Conservation (phyloP, 1,284 basidiomycete species). For the Ganoderma boninense region DNA sequence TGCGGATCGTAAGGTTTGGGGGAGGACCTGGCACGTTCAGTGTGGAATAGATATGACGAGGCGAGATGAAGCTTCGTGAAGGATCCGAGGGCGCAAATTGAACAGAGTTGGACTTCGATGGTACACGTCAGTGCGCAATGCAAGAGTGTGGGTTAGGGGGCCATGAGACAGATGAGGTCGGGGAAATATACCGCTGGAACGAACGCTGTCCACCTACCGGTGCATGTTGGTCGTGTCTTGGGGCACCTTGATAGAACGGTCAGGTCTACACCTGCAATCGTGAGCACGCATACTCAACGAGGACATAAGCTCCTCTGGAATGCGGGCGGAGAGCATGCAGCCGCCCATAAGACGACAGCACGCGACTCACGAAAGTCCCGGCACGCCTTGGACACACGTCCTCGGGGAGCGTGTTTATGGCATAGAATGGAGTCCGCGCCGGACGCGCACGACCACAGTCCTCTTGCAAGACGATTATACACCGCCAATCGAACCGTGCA, state of each 20-base stretch:
- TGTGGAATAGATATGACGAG: constrained; percentile 27
- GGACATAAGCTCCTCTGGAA: constrained; percentile 30
- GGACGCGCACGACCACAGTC: constrained; percentile 31
- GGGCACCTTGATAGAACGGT: constrained; percentile 31
- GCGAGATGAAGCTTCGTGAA: constrained; percentile 13
- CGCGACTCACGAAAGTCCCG: constrained; percentile 37
- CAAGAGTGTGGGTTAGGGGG: constrained; percentile 23
- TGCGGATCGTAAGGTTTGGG: constrained; percentile 38
- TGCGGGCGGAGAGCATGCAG: constrained; percentile 24
- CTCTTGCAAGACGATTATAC: constrained; percentile 12
- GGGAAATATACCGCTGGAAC: constrained; percentile 29
- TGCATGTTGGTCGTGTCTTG: constrained; percentile 25
- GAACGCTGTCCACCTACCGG: constrained; percentile 11
- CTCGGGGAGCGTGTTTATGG: constrained; percentile 15
- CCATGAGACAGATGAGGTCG: constrained; percentile 12
- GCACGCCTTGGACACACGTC: constrained; percentile 36
- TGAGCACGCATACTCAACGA: constrained; percentile 43
- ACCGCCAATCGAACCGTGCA: constrained; percentile 18
- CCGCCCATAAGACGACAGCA: constrained; percentile 40
- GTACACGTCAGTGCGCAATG: constrained; percentile 31
- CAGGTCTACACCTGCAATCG: constrained; percentile 26
- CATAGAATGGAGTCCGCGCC: constrained; percentile 16
- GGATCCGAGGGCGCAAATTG: constrained; percentile 17
- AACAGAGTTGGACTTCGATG: constrained; percentile 27
- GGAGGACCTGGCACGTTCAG: constrained; percentile 32